Percentiles rank a stretch among this genome's conserved stretches.
These are phyloP conservation scores for Przewalskia tangutica DNA, from an alignment of 257 asterid species.

Conservation along the genomic window DNA sequence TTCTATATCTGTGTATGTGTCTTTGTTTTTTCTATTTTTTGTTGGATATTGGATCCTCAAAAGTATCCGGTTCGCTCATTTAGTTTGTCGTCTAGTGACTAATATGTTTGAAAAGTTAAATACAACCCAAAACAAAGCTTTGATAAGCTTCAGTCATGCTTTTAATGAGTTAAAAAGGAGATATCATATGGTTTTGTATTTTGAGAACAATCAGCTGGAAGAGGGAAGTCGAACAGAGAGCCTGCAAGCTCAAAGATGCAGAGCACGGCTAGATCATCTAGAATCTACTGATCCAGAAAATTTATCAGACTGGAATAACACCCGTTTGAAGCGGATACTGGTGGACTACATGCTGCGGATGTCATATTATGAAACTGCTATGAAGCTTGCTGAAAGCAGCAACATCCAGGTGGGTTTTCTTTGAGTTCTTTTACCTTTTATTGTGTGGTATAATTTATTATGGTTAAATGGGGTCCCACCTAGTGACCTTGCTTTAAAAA, in stretches of 20 bases:
- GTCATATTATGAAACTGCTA: conserved; percentile 89
- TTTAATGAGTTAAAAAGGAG: neutral
- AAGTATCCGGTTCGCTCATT: neutral
- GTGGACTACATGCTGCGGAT: conserved; percentile 94
- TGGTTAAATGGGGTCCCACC: neutral
- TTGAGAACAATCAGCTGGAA: conserved; percentile 57
- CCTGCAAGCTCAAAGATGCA: conserved; percentile 90
- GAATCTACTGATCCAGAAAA: conserved; percentile 74
- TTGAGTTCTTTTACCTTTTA: neutral
- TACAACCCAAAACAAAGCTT: neutral
- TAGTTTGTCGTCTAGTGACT: neutral
- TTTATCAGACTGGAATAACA: conserved; percentile 54
- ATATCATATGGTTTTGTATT: neutral
- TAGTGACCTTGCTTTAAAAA: no score
- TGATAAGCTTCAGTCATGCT: neutral
- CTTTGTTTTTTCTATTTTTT: neutral
- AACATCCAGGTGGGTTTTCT: conserved; percentile 55
- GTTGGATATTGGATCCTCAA: neutral
- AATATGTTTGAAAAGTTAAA: neutral
- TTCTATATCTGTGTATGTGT: neutral
- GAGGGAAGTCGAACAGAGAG: conserved; percentile 73
- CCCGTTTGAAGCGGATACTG: conserved; percentile 75
- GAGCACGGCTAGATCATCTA: conserved; percentile 74
- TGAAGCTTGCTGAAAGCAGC: conserved; percentile 76
- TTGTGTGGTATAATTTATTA: neutral